Evolutionary conservation across 2,329 filamentous ascomycete genomes (phyloP).

Genomic region (Xylariaceae sp.): DNA sequence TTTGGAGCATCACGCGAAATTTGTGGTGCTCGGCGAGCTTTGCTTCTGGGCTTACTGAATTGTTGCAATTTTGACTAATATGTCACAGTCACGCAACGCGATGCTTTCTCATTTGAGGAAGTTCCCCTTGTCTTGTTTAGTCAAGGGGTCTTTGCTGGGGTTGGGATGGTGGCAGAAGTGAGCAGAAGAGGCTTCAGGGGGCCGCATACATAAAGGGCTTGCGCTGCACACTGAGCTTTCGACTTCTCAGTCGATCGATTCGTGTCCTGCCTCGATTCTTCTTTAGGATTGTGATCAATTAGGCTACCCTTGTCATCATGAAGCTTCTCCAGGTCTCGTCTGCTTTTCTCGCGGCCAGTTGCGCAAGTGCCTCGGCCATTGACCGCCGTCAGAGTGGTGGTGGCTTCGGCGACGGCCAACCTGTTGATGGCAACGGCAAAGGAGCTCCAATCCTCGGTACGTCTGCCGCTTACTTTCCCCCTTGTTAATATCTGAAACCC

Average conservation of each 20-base stretch:
- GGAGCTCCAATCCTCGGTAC: slow-evolving; percentile 65
- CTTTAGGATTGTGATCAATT: background rate
- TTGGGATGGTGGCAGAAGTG: background rate
- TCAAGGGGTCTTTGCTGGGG: slow-evolving; percentile 10
- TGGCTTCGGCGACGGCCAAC: slow-evolving; percentile 59
- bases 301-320: slow-evolving; percentile 25
- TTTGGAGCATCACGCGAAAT: slow-evolving; percentile 20
- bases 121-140: slow-evolving; percentile 16
- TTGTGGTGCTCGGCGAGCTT: no score
- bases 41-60: background rate
- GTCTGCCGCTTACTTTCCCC: slow-evolving; percentile 11
- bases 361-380: slow-evolving; percentile 31
- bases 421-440: slow-evolving; percentile 63
- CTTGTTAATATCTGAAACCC: background rate
- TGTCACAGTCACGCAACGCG: slow-evolving; percentile 20
- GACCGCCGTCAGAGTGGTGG: slow-evolving; percentile 35
- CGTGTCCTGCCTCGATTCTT: background rate
- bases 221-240: background rate
- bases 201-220: slow-evolving; percentile 12
- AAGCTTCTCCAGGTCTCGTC: slow-evolving; percentile 30
- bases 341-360: slow-evolving; percentile 29
- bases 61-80: slow-evolving; percentile 26
- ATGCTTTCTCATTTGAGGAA: slow-evolving; percentile 23
- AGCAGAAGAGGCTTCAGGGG: slow-evolving; percentile 1
- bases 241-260: background rate